Conservation (phyloP, 805 yeast species). For the Wickerhamomyces sydowiorum region DNA sequence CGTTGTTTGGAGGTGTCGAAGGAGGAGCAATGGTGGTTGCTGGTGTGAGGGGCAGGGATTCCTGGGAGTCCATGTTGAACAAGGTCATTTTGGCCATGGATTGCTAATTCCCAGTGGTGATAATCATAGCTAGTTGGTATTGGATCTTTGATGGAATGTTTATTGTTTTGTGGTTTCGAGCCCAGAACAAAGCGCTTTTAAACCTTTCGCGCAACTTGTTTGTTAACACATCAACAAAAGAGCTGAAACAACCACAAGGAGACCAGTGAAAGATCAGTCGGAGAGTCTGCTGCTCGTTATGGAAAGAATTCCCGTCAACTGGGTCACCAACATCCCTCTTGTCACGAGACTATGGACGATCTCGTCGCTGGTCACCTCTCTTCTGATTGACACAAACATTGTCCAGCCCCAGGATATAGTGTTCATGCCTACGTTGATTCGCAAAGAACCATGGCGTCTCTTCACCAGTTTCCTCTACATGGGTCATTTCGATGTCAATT, state of each 20-base stretch:
- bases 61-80: too few relatives aligned
- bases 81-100: too few relatives aligned
- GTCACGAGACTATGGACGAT: slow-evolving; percentile 16
- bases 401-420: slow-evolving; percentile 6
- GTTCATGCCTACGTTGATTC: slow-evolving; percentile 8
- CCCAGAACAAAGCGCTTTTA: neutral
- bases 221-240: too few relatives aligned
- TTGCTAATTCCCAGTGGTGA: too few relatives aligned
- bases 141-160: neutral
- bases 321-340: slow-evolving; percentile 12
- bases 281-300: too few relatives aligned
- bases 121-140: neutral
- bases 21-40: neutral
- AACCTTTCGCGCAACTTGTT: too few relatives aligned
- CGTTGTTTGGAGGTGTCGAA: neutral
- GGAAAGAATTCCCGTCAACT: slow-evolving; percentile 18
- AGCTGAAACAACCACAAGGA: too few relatives aligned
- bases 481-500: slow-evolving; percentile 10
- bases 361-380: slow-evolving; percentile 6
- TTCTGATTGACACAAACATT: slow-evolving; percentile 7
- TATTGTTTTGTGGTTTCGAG: neutral
- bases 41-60: neutral
- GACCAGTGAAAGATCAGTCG: too few relatives aligned
- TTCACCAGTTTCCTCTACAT: slow-evolving; percentile 14
- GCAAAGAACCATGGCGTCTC: slow-evolving; percentile 17